Percentiles rank a stretch among this genome's conserved stretches.
Conservation (phyloP, 1,139 yeast species). For the Scheffersomyces cryptocercus region DNA sequence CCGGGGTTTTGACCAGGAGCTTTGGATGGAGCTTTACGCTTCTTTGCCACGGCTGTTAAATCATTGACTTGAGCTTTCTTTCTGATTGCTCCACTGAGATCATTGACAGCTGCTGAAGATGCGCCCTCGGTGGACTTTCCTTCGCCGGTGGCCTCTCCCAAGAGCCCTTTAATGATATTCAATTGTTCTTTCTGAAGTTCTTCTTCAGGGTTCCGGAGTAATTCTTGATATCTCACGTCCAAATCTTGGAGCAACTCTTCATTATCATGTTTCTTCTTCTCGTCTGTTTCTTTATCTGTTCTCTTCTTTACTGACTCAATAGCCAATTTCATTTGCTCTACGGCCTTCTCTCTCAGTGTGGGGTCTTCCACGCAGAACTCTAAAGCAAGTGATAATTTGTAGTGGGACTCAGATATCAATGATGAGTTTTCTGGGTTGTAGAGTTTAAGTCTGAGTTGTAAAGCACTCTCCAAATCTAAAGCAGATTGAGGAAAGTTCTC, state of each 20-base stretch:
- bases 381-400: slow-evolving; percentile 75
- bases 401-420: slow-evolving; percentile 75
- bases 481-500: slow-evolving; percentile 81
- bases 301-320: slow-evolving; percentile 58
- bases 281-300: slow-evolving; percentile 26
- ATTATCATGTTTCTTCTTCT: slow-evolving; percentile 42
- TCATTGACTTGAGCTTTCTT: slow-evolving; percentile 30
- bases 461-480: slow-evolving; percentile 59
- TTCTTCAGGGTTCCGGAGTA: slow-evolving; percentile 52
- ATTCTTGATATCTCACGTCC: slow-evolving; percentile 50
- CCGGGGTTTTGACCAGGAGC: neutral
- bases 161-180: slow-evolving; percentile 60
- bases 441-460: slow-evolving; percentile 56
- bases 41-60: slow-evolving; percentile 36
- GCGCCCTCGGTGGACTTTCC: slow-evolving; percentile 3
- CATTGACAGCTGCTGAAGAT: slow-evolving; percentile 10
- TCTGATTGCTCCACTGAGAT: slow-evolving; percentile 11
- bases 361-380: slow-evolving; percentile 67
- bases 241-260: slow-evolving; percentile 55
- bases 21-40: slow-evolving; percentile 21
- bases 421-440: slow-evolving; percentile 53
- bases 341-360: slow-evolving; percentile 50
- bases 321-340: slow-evolving; percentile 59
- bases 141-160: slow-evolving; percentile 49
- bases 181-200: slow-evolving; percentile 56